Evolutionary conservation across 345 rosid genomes (phyloP), one percentile per base, ranked within the genome.

Genomic region (Eutrema yunnanense): DNA sequence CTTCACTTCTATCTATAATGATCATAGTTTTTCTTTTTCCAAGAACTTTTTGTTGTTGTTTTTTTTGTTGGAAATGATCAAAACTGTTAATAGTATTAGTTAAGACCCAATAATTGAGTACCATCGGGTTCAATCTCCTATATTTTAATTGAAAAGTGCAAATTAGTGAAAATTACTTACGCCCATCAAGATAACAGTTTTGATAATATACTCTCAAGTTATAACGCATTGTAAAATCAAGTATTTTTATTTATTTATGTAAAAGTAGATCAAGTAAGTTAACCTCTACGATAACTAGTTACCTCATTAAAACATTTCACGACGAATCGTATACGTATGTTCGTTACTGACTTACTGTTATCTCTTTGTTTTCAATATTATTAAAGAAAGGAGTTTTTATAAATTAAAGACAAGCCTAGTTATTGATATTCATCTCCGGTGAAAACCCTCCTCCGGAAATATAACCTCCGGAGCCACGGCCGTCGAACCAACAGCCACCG

Each of bases 371-470:
- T 49, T 46, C 65, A 37, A 38, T 44, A 19, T 65, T 30, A 73
- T 66, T 34, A 38, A 40, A 22, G 26, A 47, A 29, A 1, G 12
- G 8, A 55, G 11, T 38, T 38, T 14, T 8, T 8, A 49, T 41
- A 38, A 36, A 22, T 32, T 22, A 60, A 46, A 44, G 55, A 36
- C 63, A 16, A 14, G 44, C 33, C 40, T 34, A 50, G 27, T 30
- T 44, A 12, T 11, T 19, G 13, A 62, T 49, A 11, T 27, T 82
- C 72, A 83, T 78, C 84, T 75, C 56, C 80, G 76, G 74, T 77
- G 84, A 77, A 82, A 79, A 1, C 79, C 69, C 9, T 85, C 84
- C n/a, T 70, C 62, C 52, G 79, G 47, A 56, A 81, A 84, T 52
- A 79, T 36, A 71, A 57, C 68, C 8, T 77, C 72, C 6, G 68